These are phyloP conservation scores for Paramecium sonneborni DNA, from an alignment of 73 alveolate genomes.

Conservation along the genomic window DNA sequence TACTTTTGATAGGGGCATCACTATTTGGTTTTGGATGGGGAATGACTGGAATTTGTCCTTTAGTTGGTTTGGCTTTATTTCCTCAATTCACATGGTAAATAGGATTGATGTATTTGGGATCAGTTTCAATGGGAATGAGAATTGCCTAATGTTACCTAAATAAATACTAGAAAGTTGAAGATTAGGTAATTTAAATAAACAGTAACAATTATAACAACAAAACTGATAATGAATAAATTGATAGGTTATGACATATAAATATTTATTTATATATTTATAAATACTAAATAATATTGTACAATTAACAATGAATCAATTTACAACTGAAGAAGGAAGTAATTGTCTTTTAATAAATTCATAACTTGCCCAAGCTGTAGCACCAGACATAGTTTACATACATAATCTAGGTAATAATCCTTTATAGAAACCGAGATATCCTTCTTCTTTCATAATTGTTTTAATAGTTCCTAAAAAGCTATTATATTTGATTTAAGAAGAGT, in stretches of 20 bases:
- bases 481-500: slow-evolving; percentile 55
- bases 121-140: slow-evolving; percentile 35
- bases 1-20: slow-evolving; percentile 88
- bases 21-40: slow-evolving; percentile 99
- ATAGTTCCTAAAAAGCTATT: slow-evolving; percentile 19
- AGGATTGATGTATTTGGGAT: slow-evolving; percentile 42
- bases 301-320: not conserved
- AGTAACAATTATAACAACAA: not conserved
- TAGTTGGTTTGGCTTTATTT: slow-evolving; percentile 85
- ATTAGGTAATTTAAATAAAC: not conserved
- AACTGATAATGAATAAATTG: not conserved
- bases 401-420: slow-evolving; percentile 72
- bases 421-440: slow-evolving; percentile 66
- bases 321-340: not conserved
- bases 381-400: slow-evolving; percentile 66
- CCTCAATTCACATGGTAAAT: slow-evolving; percentile 52
- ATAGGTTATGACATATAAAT: not conserved
- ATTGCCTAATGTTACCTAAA: not conserved
- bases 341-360: slow-evolving; percentile 68
- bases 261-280: not conserved
- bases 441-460: slow-evolving; percentile 50
- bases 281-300: not conserved
- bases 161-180: not conserved
- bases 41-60: slow-evolving; percentile 96
- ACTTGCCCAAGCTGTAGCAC: slow-evolving; percentile 74